Conservation (phyloP, 495 filamentous ascomycete species). For the Tuber indicum region DNA sequence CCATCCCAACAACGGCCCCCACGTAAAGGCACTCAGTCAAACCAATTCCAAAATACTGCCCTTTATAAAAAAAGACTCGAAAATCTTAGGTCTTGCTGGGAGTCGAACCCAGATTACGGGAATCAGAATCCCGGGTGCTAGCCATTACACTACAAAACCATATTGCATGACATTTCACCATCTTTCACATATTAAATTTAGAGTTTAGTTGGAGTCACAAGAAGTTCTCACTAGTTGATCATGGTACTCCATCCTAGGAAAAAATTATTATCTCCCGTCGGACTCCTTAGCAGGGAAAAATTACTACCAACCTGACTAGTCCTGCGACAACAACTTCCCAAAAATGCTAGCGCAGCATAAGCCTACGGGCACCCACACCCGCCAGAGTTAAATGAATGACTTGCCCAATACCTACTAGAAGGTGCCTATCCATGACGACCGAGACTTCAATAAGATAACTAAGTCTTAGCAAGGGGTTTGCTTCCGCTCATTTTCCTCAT, state of each 20-base stretch:
- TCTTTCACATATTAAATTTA: background rate
- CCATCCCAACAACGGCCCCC: background rate
- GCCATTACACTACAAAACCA: slow-evolving; percentile 29
- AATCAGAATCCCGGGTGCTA: slow-evolving; percentile 32
- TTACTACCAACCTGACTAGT: background rate
- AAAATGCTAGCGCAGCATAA: background rate
- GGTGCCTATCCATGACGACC: too few relatives aligned
- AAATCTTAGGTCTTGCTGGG: slow-evolving; percentile 20
- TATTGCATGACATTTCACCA: background rate
- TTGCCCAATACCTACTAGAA: too few relatives aligned
- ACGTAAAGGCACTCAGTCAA: background rate
- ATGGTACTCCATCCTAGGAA: too few relatives aligned
- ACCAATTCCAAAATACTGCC: background rate
- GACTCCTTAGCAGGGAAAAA: background rate
- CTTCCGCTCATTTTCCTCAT: too few relatives aligned
- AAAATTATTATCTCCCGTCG: background rate
- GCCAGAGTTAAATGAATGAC: background rate
- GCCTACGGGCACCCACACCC: background rate
- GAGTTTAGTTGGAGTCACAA: background rate
- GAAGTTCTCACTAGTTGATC: background rate
- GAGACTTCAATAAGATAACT: too few relatives aligned
- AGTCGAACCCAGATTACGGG: slow-evolving; percentile 31
- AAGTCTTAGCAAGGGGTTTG: too few relatives aligned
- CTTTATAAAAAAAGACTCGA: background rate
- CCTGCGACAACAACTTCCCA: background rate